Conservation (phyloP, 768 basidiomycete genomes). For the Tulasnella sp. region DNA sequence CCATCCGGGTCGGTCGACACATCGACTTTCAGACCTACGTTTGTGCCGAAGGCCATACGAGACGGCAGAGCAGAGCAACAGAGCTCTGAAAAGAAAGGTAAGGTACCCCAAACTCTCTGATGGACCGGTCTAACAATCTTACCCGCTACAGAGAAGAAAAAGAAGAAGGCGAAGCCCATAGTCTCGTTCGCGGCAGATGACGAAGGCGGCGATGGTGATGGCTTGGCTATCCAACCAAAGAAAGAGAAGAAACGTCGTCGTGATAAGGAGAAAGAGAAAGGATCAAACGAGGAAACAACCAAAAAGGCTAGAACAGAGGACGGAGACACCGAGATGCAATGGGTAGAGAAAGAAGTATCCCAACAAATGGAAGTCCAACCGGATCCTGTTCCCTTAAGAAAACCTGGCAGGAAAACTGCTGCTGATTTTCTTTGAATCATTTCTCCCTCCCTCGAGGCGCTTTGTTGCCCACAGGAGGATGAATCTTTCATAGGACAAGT, state of each 20-base stretch:
- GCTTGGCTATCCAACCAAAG: slow-evolving; percentile 35
- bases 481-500: too few relatives aligned
- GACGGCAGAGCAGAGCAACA: slow-evolving; percentile 30
- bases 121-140: slow-evolving; percentile 39
- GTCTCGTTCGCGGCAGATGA: slow-evolving; percentile 20
- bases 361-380: slow-evolving; percentile 19
- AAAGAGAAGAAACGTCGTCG: slow-evolving; percentile 21
- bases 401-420: slow-evolving; percentile 52
- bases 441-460: too few relatives aligned
- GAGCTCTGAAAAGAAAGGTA: slow-evolving; percentile 38
- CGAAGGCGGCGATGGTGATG: slow-evolving; percentile 48
- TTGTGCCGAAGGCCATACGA: slow-evolving; percentile 47
- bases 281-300: slow-evolving; percentile 22
- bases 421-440: slow-evolving; percentile 55
- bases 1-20: slow-evolving; percentile 33
- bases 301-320: slow-evolving; percentile 31
- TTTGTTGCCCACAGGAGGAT: too few relatives aligned
- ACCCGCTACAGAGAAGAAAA: slow-evolving; percentile 26
- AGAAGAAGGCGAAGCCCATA: slow-evolving; percentile 37
- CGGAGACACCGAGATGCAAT: slow-evolving; percentile 40
- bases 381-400: slow-evolving; percentile 15
- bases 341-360: slow-evolving; percentile 50
- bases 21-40: slow-evolving; percentile 79
- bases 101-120: slow-evolving; percentile 65
- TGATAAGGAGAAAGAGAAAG: slow-evolving; percentile 32